Evolutionary conservation across 768 basidiomycete species (phyloP).

Genomic region (Daedaleopsis sinensis): DNA sequence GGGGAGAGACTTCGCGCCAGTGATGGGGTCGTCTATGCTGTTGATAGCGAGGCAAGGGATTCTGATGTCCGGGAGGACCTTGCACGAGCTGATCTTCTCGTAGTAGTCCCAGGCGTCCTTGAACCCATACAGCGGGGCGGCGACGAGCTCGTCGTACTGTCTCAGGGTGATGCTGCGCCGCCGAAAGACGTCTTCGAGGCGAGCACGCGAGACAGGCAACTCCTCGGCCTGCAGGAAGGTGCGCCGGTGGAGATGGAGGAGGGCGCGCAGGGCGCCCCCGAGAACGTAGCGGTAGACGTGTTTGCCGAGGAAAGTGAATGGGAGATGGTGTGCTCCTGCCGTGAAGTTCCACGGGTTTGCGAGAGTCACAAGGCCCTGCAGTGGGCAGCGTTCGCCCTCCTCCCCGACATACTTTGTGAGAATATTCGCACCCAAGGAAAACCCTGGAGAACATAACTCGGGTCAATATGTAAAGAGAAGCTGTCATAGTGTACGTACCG

Average conservation of each 20-base stretch:
- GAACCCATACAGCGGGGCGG: conserved; percentile 23
- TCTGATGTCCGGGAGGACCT: conserved; percentile 13
- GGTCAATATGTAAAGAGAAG: neutral
- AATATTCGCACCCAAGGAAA: conserved; percentile 29
- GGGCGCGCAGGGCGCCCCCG: conserved; percentile 23
- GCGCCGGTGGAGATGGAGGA: conserved; percentile 18
- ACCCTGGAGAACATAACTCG: conserved; percentile 15
- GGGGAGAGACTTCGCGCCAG: conserved; percentile 13
- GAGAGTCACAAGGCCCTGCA: conserved; percentile 22
- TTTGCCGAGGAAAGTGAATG: conserved; percentile 15
- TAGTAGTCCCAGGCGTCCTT: conserved; percentile 23
- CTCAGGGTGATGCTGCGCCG: conserved; percentile 14
- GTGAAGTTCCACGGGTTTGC: conserved; percentile 30
- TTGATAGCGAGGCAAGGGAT: conserved; percentile 26
- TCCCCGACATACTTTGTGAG: conserved; percentile 28
- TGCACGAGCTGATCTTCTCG: conserved; percentile 16
- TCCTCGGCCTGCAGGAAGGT: conserved; percentile 14
- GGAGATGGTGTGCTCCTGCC: conserved; percentile 13
- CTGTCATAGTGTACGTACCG: conserved; percentile 11
- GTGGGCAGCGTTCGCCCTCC: conserved; percentile 26
- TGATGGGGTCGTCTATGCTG: conserved; percentile 26
- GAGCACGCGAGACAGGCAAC: conserved; percentile 2
- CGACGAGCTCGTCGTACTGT: conserved; percentile 19
- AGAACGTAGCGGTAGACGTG: conserved; percentile 26
- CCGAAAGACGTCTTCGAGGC: conserved; percentile 12